Conservation (phyloP, 768 basidiomycete species). For the Suillus decipiens region DNA sequence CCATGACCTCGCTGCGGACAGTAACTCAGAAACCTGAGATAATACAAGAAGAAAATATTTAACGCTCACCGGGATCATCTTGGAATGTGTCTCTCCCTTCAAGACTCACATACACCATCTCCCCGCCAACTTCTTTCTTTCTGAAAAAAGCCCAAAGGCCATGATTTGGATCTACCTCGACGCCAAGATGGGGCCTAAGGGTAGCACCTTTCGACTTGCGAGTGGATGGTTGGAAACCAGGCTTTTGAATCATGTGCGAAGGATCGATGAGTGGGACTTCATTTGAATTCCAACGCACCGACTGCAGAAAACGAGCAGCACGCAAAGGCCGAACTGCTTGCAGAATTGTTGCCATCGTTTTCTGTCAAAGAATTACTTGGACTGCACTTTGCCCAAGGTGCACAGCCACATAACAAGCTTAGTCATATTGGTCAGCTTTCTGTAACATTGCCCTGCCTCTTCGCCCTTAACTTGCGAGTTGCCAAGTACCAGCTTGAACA, state of each 20-base stretch:
- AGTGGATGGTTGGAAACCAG: background rate
- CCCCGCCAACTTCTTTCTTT: conserved; percentile 51
- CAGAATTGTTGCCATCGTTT: conserved; percentile 26
- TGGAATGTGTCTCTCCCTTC: conserved; percentile 32
- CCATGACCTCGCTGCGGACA: conserved; percentile 81
- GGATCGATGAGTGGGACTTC: conserved; percentile 14
- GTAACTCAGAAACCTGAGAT: conserved; percentile 9
- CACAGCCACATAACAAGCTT: conserved; percentile 26
- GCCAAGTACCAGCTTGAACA: background rate
- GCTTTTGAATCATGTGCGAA: conserved; percentile 9
- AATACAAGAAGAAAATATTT: background rate
- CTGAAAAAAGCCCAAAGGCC: conserved; percentile 82
- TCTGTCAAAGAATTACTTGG: background rate
- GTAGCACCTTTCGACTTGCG: conserved; percentile 25
- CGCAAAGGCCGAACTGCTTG: conserved; percentile 22
- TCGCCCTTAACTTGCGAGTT: too few species aligned
- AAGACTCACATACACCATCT: conserved; percentile 53
- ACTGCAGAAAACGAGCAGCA: conserved; percentile 15
- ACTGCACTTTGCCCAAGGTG: conserved; percentile 4
- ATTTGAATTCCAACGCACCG: conserved; percentile 26
- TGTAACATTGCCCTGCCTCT: too few species aligned
- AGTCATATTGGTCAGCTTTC: conserved; percentile 10
- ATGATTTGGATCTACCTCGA: conserved; percentile 58
- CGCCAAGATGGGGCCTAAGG: conserved; percentile 44
- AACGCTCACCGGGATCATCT: conserved; percentile 38